A percentile compares a stretch with the other conserved stretches of the same genome.
These are phyloP conservation scores for Rosa persica DNA, from an alignment of 306 rosid genomes.

Conservation along the genomic window DNA sequence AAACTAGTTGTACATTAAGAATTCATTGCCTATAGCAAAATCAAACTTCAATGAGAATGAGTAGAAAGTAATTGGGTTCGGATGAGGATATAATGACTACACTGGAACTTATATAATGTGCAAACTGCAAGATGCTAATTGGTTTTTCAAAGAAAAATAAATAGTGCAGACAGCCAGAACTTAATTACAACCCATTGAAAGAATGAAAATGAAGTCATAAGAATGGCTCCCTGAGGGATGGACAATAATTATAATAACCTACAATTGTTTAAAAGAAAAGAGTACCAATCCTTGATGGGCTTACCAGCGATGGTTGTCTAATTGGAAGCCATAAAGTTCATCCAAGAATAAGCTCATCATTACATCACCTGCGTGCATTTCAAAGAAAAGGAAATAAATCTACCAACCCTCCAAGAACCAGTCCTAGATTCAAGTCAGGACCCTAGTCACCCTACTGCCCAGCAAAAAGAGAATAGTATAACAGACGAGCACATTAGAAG, in stretches of 20 bases:
- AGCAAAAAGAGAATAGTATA: not conserved
- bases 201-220: not conserved
- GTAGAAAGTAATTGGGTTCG: not conserved
- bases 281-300: slow-evolving; percentile 8
- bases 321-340: slow-evolving; percentile 92
- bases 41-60: slow-evolving; percentile 7
- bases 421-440: not conserved
- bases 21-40: not conserved
- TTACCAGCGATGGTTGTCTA: slow-evolving; percentile 87
- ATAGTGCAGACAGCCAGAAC: not conserved
- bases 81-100: not conserved
- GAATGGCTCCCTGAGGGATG: not conserved
- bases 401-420: not conserved
- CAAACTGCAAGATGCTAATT: not conserved
- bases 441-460: not conserved
- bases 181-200: not conserved
- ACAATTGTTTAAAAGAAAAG: not conserved
- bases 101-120: not conserved
- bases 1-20: not conserved
- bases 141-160: not conserved
- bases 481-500: slow-evolving; percentile 8
- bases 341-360: slow-evolving; percentile 94
- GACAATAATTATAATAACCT: slow-evolving; percentile 2
- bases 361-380: slow-evolving; percentile 67
- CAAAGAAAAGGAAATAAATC: slow-evolving; percentile 19